phyloP scores from a whole-genome alignment of 2,329 filamentous ascomycete genomes.

The Paradendryphiella salina region DNA sequence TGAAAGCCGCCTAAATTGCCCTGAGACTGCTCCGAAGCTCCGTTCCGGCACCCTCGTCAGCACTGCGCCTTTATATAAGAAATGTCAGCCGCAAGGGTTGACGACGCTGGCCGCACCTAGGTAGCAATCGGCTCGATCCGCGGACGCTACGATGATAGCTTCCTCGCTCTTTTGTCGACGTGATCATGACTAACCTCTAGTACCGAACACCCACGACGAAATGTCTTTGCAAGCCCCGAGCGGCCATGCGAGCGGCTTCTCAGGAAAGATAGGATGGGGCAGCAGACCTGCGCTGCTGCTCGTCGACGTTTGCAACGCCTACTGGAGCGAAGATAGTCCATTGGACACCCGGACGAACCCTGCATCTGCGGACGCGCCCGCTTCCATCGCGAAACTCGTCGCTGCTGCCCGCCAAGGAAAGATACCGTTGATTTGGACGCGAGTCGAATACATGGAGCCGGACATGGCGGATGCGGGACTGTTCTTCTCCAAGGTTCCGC shows the following conservation, averaged over 20 bases:
- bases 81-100: constrained; percentile 8
- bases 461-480: constrained; percentile 54
- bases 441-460: constrained; percentile 50
- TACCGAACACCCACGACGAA: constrained; percentile 14
- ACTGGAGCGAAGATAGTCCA: constrained; percentile 51
- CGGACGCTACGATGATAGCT: constrained; percentile 5
- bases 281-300: constrained; percentile 49
- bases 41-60: constrained; percentile 15
- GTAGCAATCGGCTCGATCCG: constrained; percentile 10
- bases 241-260: constrained; percentile 39
- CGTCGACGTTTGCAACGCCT: constrained; percentile 55
- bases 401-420: constrained; percentile 46
- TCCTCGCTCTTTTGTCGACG: constrained; percentile 5
- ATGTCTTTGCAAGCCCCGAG: constrained; percentile 21
- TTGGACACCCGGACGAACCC: constrained; percentile 49
- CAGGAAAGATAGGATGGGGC: constrained; percentile 52
- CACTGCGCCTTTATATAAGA: constrained; percentile 7
- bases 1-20: constrained; percentile 13
- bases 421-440: constrained; percentile 52
- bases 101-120: constrained; percentile 10
- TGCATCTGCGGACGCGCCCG: constrained; percentile 43
- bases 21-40: constrained; percentile 22
- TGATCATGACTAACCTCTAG: constrained; percentile 12
- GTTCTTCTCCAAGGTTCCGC: constrained; percentile 51
- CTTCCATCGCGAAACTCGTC: constrained; percentile 48